Evolutionary conservation across 768 basidiomycete species (phyloP).

Genomic region (Lactifluus piperatus): DNA sequence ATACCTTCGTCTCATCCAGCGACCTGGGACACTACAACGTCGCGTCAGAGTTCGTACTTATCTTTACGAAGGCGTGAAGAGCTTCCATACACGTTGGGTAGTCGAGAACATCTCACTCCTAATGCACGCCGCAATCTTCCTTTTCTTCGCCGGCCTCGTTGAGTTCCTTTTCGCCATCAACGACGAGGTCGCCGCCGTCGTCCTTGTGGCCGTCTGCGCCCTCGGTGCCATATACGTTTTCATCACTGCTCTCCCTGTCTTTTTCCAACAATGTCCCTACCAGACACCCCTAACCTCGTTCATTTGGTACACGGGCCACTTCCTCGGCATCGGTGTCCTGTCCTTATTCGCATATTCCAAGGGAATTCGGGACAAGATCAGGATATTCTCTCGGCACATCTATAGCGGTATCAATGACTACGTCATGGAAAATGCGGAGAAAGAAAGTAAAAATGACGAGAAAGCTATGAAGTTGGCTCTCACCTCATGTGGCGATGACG

Average conservation of each 20-base stretch:
- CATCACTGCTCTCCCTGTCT: neutral
- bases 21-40: neutral
- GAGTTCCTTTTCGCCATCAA: slow-evolving; percentile 2
- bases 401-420: too few relatives aligned
- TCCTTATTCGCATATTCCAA: too few relatives aligned
- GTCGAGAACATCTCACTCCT: neutral
- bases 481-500: too few relatives aligned
- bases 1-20: slow-evolving; percentile 5
- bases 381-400: too few relatives aligned
- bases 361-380: too few relatives aligned
- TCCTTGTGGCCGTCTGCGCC: neutral
- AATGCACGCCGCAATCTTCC: neutral
- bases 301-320: too few relatives aligned
- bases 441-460: too few relatives aligned
- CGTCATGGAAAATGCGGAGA: too few relatives aligned
- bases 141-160: neutral
- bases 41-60: slow-evolving; percentile 9
- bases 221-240: neutral
- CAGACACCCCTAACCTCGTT: neutral
- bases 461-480: too few relatives aligned
- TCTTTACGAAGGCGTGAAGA: neutral
- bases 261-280: neutral
- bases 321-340: too few relatives aligned
- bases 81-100: neutral
- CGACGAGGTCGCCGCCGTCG: neutral